Percentiles rank a stretch among this genome's conserved stretches.
Conservation (phyloP, 805 yeast genomes). For the Maudiozyma turicensis region DNA sequence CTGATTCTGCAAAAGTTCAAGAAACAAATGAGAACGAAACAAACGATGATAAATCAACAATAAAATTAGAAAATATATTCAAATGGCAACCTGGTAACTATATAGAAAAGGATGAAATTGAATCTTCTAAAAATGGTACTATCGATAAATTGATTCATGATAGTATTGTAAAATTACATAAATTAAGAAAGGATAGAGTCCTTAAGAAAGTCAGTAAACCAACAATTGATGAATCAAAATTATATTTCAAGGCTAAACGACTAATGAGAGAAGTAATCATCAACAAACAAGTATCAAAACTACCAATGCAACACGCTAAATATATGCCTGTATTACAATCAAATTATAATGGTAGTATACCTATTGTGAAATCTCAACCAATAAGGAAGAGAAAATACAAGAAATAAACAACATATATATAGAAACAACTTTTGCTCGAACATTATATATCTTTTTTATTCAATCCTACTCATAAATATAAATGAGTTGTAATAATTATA, state of each 20-base stretch:
- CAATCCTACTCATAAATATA: no score
- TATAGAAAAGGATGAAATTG: slow-evolving; percentile 44
- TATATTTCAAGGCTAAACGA: slow-evolving; percentile 37
- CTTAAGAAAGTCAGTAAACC: slow-evolving; percentile 31
- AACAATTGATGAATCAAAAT: slow-evolving; percentile 32
- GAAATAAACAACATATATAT: neutral
- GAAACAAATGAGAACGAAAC: neutral
- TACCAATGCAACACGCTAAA: slow-evolving; percentile 26
- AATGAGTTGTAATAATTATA: no score
- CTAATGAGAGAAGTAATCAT: slow-evolving; percentile 37
- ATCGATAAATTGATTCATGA: slow-evolving; percentile 36
- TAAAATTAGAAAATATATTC: slow-evolving; percentile 34
- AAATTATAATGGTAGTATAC: slow-evolving; percentile 71
- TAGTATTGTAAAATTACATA: slow-evolving; percentile 40
- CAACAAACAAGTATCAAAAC: slow-evolving; percentile 28
- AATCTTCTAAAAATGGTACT: slow-evolving; percentile 35
- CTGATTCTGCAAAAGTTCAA: neutral
- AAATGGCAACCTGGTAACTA: slow-evolving; percentile 42
- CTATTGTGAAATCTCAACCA: slow-evolving; percentile 37
- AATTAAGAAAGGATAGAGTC: slow-evolving; percentile 39
- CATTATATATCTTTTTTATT: no score
- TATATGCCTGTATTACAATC: slow-evolving; percentile 60
- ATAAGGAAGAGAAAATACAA: slow-evolving; percentile 24
- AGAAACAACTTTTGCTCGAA: neutral
- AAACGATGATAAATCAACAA: slow-evolving; percentile 6